Conservation (phyloP, 139 green algal species). For the Tetradesmus obliquus region DNA sequence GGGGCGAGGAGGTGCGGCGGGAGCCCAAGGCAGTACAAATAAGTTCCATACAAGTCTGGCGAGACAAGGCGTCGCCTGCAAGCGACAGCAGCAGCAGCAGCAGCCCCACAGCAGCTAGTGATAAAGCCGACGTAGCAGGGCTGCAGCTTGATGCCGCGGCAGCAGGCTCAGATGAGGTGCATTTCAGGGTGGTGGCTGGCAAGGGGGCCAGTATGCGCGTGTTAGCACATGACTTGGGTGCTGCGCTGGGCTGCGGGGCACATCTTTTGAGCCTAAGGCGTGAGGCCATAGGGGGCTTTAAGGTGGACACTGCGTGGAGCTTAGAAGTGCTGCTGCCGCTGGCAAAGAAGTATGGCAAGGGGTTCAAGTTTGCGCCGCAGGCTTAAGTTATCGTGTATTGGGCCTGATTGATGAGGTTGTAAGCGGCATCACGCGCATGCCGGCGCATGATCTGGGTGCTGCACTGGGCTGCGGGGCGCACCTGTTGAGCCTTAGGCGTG, state of each 20-base stretch:
- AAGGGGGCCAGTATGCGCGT: conserved; percentile 46
- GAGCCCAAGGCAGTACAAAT: conserved; percentile 29
- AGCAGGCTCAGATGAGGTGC: not conserved
- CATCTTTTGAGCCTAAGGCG: conserved; percentile 53
- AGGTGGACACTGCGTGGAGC: conserved; percentile 60
- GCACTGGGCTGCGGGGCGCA: conserved; percentile 53
- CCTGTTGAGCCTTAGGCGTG: conserved; percentile 50
- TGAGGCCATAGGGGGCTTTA: conserved; percentile 53
- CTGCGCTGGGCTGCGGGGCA: conserved; percentile 49
- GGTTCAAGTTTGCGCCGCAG: conserved; percentile 12
- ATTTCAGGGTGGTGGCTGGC: conserved; percentile 23
- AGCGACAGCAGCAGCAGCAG: not conserved
- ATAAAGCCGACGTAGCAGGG: not conserved
- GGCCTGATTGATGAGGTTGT: not conserved
- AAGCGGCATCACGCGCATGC: conserved; percentile 38
- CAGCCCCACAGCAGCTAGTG: not conserved
- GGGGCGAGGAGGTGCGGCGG: not conserved
- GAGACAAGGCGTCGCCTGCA: not conserved
- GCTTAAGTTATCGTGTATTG: not conserved
- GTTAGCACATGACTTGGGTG: conserved; percentile 55
- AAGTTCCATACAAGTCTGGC: not conserved
- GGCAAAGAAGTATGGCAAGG: conserved; percentile 40
- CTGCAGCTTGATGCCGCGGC: too few relatives aligned
- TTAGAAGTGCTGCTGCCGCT: conserved; percentile 65
- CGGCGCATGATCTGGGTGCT: conserved; percentile 53